Conservation (phyloP, 345 rosid genomes). For the Brassica napus region DNA sequence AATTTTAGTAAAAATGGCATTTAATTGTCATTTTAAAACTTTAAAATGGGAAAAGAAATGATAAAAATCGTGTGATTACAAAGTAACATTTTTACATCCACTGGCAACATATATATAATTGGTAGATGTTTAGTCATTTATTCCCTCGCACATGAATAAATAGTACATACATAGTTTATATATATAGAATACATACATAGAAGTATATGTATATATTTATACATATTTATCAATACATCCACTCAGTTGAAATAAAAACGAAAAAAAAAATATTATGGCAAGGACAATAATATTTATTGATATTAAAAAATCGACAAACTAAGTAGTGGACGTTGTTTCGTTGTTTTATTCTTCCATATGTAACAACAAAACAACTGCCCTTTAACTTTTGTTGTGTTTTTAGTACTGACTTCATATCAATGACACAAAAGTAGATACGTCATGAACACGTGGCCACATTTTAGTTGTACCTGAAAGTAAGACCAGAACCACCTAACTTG, state of each 20-base stretch:
- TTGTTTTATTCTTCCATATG: constrained; percentile 7
- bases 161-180: background rate
- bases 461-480: constrained; percentile 45
- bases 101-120: background rate
- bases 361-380: constrained; percentile 13
- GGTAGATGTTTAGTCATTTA: background rate
- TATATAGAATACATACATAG: background rate
- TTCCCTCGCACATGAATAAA: background rate
- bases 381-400: background rate
- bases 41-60: too few relatives aligned
- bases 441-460: constrained; percentile 19
- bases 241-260: background rate
- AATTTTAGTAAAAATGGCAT: too few relatives aligned
- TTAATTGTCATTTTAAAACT: too few relatives aligned
- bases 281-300: constrained; percentile 9
- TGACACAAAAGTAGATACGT: background rate
- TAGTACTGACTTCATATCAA: background rate
- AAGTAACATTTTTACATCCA: too few relatives aligned
- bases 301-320: constrained; percentile 8
- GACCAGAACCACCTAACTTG: constrained; percentile 51
- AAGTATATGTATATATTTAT: background rate
- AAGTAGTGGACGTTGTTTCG: constrained; percentile 21
- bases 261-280: constrained; percentile 5
- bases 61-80: too few relatives aligned
- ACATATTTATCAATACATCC: background rate